Percentiles rank a stretch among this genome's conserved stretches.
Conservation (phyloP, 352 stramenopile genomes). For the Phytophthora idaei region DNA sequence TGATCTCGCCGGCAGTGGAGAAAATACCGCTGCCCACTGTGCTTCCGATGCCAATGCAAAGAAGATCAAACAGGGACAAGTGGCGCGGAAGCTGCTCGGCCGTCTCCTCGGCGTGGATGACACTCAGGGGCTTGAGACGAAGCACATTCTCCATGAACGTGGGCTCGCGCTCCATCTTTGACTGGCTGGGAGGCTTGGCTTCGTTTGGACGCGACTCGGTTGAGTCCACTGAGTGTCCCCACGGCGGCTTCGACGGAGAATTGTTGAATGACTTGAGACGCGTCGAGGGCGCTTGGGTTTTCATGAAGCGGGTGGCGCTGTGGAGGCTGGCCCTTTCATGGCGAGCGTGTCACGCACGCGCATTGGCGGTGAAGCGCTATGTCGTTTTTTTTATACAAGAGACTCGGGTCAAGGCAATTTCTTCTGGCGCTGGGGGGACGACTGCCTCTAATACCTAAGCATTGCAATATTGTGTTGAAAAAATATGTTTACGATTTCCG, state of each 20-base stretch:
- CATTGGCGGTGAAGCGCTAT: slow-evolving; percentile 9
- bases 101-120: slow-evolving; percentile 79
- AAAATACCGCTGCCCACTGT: slow-evolving; percentile 94
- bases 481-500: too few relatives aligned
- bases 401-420: slow-evolving; percentile 19
- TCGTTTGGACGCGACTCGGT: slow-evolving; percentile 3
- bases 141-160: slow-evolving; percentile 60
- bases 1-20: slow-evolving; percentile 73
- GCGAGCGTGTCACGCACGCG: slow-evolving; percentile 7
- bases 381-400: slow-evolving; percentile 24
- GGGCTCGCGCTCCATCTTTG: slow-evolving; percentile 39
- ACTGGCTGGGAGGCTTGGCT: slow-evolving; percentile 1
- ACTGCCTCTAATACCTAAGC: too few relatives aligned
- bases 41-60: slow-evolving; percentile 92
- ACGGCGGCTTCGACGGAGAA: slow-evolving; percentile 28
- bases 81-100: slow-evolving; percentile 65
- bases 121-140: slow-evolving; percentile 71
- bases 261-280: slow-evolving; percentile 26
- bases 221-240: slow-evolving; percentile 23
- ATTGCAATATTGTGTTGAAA: too few relatives aligned
- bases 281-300: slow-evolving; percentile 1
- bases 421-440: slow-evolving; percentile 13
- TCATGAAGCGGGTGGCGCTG: slow-evolving; percentile 7
- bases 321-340: slow-evolving; percentile 20
- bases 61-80: slow-evolving; percentile 89